Base-by-base conservation (phyloP, 441 rosid genomes). In the Adansonia gregorii region DNA sequence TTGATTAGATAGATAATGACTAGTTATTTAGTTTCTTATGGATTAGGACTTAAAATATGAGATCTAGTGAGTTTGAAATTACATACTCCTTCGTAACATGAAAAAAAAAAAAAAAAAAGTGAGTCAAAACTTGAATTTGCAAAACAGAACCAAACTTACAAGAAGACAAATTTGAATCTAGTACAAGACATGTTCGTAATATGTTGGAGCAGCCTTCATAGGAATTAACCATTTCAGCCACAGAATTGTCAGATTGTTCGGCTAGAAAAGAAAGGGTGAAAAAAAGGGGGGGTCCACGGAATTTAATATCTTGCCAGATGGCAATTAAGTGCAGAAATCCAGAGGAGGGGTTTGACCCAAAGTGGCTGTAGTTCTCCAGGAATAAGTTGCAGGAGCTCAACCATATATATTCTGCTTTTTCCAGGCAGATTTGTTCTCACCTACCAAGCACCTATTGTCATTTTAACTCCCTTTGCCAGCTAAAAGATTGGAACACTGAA, bases 381-480 rank as follows among this genome's bases (percentile, higher is more conserved):
- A 4, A 64, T 2, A 64, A 35, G 46, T 64, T 45, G 72, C 35
- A 67, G 4, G 72, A 10, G 72, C 67, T 66, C 70, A 66, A 48
- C 41, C 12, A 12, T 6, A 48, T 24, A 22, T 24, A 22, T 24
- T 27, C 10, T 31, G 14, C 45, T 41, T 20, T 59, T 61, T 61
- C 66, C 66, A 61, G 27, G 1, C 66, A 24, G 66, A 61, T 61
- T 27, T 14, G 51, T 49, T 54, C 39, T 51, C 68, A 48, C 31
- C 67, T 59, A 41, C 67, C 61, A 6, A 54, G 43, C 54, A 65
- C 56, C 55, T n/a, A 63, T 59, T 45, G 46, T 59, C 52, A 75
- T 12, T 14, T 15, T 58, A 69, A 76, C 63, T 64, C 56, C 14
- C 35, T 45, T 12, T 8, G 56, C 67, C 56, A 76, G 82, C 79